phyloP scores from a whole-genome alignment of 768 basidiomycete genomes.

The Lactifluus echinatus region DNA sequence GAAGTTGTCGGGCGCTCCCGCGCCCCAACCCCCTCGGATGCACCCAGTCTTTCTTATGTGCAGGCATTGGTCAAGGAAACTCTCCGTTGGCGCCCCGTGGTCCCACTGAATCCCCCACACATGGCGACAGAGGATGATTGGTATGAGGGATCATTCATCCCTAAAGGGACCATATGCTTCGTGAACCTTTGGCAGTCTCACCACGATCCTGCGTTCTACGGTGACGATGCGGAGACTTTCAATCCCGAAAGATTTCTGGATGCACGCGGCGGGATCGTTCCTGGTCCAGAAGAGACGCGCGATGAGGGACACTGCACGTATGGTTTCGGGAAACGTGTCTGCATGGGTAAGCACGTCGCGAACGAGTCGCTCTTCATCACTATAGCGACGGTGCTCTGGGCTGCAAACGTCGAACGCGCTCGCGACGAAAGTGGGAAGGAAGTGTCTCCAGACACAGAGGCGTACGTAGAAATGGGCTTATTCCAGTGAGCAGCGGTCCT shows the following conservation, averaged over 20 bases:
- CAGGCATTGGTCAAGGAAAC: too few relatives aligned
- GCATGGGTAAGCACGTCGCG: constrained; percentile 18
- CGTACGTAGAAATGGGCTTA: constrained; percentile 5
- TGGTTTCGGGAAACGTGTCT: too few relatives aligned
- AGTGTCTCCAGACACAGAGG: background rate
- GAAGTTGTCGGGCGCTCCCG: constrained; percentile 6
- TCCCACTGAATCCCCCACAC: background rate
- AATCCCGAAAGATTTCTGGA: constrained; percentile 18
- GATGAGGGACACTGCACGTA: constrained; percentile 14
- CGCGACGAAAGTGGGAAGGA: constrained; percentile 7
- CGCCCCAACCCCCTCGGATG: background rate
- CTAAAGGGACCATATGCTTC: too few relatives aligned
- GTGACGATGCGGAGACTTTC: constrained; percentile 17
- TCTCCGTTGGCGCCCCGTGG: too few relatives aligned
- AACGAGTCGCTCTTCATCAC: constrained; percentile 19
- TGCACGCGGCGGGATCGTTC: background rate
- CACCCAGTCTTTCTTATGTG: background rate
- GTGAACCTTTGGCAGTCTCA: too few relatives aligned
- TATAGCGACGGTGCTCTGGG: constrained; percentile 20
- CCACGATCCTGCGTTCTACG: constrained; percentile 2
- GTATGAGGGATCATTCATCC: constrained; percentile 23
- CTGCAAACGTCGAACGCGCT: constrained; percentile 11
- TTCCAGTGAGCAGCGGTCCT: constrained; percentile 10
- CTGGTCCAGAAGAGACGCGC: constrained; percentile 4
- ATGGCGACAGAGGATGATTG: constrained; percentile 22